Percentiles rank a stretch among this genome's conserved stretches.
Conservation (phyloP, 2,329 filamentous ascomycete genomes). For the Aspergillus vadensis region DNA sequence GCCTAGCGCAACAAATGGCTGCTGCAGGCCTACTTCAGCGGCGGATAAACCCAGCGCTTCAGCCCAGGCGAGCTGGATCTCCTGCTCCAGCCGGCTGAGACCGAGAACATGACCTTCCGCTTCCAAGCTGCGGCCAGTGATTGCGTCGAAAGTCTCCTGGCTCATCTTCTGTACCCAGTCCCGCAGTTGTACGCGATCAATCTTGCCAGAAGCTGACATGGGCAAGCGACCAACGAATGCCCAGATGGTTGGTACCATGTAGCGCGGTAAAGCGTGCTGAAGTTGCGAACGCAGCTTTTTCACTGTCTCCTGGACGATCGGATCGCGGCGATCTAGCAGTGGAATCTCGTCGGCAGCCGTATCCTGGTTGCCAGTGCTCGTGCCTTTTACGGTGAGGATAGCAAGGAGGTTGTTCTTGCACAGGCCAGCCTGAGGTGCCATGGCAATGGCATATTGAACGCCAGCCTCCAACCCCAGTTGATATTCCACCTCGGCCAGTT, state of each 20-base stretch:
- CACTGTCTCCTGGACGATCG: neutral
- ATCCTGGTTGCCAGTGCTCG: neutral
- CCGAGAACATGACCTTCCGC: neutral
- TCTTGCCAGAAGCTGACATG: constrained; percentile 1
- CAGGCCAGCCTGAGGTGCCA: neutral
- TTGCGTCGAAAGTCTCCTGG: neutral
- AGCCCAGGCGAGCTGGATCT: neutral
- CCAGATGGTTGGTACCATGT: constrained; percentile 2
- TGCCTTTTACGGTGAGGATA: neutral
- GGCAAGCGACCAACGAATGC: neutral
- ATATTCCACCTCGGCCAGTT: constrained; percentile 2
- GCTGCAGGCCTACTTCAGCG: neutral
- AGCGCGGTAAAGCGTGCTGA: neutral
- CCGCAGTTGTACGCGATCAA: neutral
- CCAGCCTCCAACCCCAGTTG: neutral
- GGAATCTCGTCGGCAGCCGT: neutral
- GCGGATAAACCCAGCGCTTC: neutral
- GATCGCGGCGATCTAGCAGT: neutral
- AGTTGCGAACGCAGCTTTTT: neutral
- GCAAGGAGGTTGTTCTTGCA: neutral
- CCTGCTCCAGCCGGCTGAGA: neutral
- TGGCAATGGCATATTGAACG: neutral
- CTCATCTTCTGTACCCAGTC: neutral
- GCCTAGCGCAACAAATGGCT: neutral
- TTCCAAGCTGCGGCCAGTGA: neutral